Base-by-base conservation (phyloP, 2,329 filamentous ascomycete species). In the Fusarium graminum region DNA sequence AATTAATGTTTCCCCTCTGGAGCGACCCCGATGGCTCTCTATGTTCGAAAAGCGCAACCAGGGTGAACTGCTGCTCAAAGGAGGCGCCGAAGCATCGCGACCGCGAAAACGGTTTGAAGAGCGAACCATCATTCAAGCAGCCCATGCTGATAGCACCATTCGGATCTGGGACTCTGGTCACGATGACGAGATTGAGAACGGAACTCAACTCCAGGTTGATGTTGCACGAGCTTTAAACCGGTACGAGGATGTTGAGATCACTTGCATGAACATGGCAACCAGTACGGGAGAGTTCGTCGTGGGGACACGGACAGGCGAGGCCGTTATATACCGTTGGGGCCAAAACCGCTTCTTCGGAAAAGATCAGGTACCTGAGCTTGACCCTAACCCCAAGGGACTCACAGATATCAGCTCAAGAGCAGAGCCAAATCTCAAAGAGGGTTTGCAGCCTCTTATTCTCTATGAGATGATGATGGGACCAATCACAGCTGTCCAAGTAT, bases 121-220 rank as follows among this genome's bases (percentile, higher is more conserved):
- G 62, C 87, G 95, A 45, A 97, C 93, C 57, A 87, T 98, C 42
- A 85, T 97, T 8, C 91, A 94, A 63, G 92, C 92, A 6, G 90
- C 93, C 0, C 94, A 99, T 76, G 93, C 90, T 4, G 95, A 99
- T 77, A 93, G 94, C 52, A 96, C 92, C 0, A 83, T 99, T n/a
- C 86, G 94, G 30, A 82, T 98, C 8, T 99, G 94, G 93, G 95
- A 99, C 77, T 88, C 90, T 19, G 95, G 95, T 0, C 92, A 97
- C 72, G 92, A 88, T 14, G 95, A 99, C 74, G 92, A 97, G 72
- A 91, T 99, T 49, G 95, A 99, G 77, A 98, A 98, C 72, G 85
- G 88, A 13, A 83, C 84, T 6, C 85, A 92, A 52, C 81, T 98
- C 25, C 94, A 99, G 79, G 88, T 97, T 7, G 94, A 99, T 72